Evolutionary conservation across 257 asterid species (phyloP), one percentile per base, ranked within the genome.

Genomic region (Ehretia macrophylla): DNA sequence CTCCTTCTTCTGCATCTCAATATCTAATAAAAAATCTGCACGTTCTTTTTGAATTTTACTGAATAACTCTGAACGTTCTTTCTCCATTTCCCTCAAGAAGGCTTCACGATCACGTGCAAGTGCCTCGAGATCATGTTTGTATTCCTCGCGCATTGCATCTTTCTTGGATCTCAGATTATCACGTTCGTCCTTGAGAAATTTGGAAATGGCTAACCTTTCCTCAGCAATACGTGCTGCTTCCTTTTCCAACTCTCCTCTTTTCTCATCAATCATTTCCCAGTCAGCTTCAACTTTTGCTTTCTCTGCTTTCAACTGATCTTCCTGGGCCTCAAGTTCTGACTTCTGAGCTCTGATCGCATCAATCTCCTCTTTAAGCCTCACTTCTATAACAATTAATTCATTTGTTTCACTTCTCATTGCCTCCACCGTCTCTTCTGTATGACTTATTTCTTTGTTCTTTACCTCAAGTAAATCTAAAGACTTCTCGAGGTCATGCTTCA

Each of bases 191-290:
- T 86, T 83, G 39, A 86, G 81, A 70, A 80, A 78, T 63, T 85
- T 93, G 58, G 88, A 70, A 70, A 83, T 72, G 35, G 77, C 63
- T 49, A 67, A 53, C 74, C 83, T 89, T 90, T 89, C 97, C 71
- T 86, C 87, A 71, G 90, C 77, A 75, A 93, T 74, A 55, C 72
- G 78, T 48, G 75, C 92, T 42, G 84, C 96, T 77, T 86, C 95
- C 77, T 82, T 86, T 60, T 64, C 73, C 62, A 93, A 72, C 70
- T 80, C 90, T 47, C 71, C 90, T 76, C 96, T 80, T 79, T 93
- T 93, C 74, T 85, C 97, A 75, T 89, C 99, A 55, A 93, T 86
- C 48, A 69, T 69, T 65, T 85, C 96, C 96, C 97, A 93, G 75
- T 89, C 95, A 53, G 85, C 73, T 82, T 93, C 99, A 72, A 93